Conservation (phyloP, 768 basidiomycete species). For the Leccinellum rugosiceps region DNA sequence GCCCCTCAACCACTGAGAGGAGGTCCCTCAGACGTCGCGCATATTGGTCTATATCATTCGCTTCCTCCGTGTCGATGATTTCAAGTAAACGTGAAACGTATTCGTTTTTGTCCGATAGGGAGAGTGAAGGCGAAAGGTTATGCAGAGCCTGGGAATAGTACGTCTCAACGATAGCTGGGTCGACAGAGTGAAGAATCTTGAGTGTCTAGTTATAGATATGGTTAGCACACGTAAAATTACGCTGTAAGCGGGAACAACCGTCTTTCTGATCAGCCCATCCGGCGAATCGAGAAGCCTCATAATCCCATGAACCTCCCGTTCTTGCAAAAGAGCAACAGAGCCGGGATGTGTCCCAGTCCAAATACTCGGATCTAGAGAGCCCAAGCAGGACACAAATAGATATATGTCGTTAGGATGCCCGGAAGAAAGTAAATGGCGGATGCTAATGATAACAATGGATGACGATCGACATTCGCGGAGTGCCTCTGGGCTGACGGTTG, state of each 20-base stretch:
- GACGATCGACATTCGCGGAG: constrained; percentile 17
- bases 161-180: constrained; percentile 52
- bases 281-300: constrained; percentile 64
- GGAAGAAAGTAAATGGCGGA: constrained; percentile 60
- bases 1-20: constrained; percentile 38
- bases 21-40: constrained; percentile 46
- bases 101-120: constrained; percentile 39
- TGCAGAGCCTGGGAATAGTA: constrained; percentile 48
- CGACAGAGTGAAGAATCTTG: constrained; percentile 53
- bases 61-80: constrained; percentile 44
- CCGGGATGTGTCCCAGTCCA: constrained; percentile 67
- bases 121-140: constrained; percentile 32
- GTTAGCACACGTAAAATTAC: not conserved
- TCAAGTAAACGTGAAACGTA: constrained; percentile 51
- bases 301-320: constrained; percentile 68
- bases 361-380: constrained; percentile 49
- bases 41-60: constrained; percentile 56
- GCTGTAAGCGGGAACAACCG: constrained; percentile 38
- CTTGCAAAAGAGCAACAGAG: constrained; percentile 55
- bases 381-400: constrained; percentile 63
- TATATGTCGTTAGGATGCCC: constrained; percentile 58
- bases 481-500: constrained; percentile 19
- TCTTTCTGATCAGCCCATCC: constrained; percentile 56
- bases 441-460: constrained; percentile 37
- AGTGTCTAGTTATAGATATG: constrained; percentile 47